These are phyloP conservation scores for Phialemoniopsis sp. DNA, from an alignment of 2,329 filamentous ascomycete species.

Conservation along the genomic window DNA sequence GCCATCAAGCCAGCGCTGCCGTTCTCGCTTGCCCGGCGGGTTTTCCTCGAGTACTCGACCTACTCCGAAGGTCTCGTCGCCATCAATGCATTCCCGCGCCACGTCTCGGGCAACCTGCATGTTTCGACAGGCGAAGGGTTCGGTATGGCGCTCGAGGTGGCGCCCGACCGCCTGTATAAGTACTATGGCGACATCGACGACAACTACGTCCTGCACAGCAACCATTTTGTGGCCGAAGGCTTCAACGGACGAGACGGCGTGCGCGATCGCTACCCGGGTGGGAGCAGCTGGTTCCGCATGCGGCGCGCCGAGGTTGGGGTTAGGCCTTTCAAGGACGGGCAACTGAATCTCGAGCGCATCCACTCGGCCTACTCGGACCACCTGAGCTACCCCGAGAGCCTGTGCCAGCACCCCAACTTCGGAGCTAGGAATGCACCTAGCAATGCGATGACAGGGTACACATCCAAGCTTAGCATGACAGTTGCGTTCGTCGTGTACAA, in stretches of 20 bases:
- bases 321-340: neutral
- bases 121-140: slow-evolving; percentile 13
- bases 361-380: too few relatives aligned
- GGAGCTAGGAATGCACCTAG: too few relatives aligned
- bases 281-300: slow-evolving; percentile 15
- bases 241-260: slow-evolving; percentile 12
- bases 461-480: too few relatives aligned
- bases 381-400: too few relatives aligned
- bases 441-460: too few relatives aligned
- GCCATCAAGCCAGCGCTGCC: slow-evolving; percentile 10
- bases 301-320: slow-evolving; percentile 10
- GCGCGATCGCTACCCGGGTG: slow-evolving; percentile 10
- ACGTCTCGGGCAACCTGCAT: slow-evolving; percentile 19
- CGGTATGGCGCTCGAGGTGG: slow-evolving; percentile 16
- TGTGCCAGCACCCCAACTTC: too few relatives aligned
- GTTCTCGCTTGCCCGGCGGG: slow-evolving; percentile 15
- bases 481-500: too few relatives aligned
- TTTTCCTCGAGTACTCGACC: slow-evolving; percentile 14
- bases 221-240: slow-evolving; percentile 16
- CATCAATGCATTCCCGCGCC: slow-evolving; percentile 10
- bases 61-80: slow-evolving; percentile 10
- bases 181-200: slow-evolving; percentile 10
- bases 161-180: slow-evolving; percentile 12
- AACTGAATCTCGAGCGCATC: too few relatives aligned
- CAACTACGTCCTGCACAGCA: slow-evolving; percentile 17